Conservation (phyloP, 129 eudicot genomes). For the Arctium lappa region DNA sequence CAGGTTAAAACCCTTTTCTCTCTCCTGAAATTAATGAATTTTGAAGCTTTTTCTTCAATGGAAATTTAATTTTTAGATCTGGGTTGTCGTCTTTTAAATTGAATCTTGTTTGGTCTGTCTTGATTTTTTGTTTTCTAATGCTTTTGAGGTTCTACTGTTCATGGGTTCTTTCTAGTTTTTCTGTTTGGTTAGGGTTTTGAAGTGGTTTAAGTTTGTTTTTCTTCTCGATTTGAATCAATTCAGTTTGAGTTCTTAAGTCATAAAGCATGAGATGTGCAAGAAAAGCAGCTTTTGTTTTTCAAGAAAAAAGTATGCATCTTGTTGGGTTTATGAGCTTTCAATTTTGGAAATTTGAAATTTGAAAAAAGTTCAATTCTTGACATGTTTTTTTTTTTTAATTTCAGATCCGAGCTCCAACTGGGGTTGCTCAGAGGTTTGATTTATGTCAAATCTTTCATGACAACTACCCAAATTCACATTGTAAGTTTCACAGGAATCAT, state of each 20-base stretch:
- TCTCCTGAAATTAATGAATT: background rate
- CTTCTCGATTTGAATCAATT: background rate
- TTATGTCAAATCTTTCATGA: slow-evolving; percentile 7
- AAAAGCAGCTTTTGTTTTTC: slow-evolving; percentile 7
- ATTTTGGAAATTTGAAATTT: background rate
- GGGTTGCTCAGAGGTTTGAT: slow-evolving; percentile 16
- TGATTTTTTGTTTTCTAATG: background rate
- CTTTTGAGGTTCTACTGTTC: slow-evolving; percentile 2
- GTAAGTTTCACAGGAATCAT: background rate
- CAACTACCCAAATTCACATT: slow-evolving; percentile 6
- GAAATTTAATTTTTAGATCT: slow-evolving; percentile 29
- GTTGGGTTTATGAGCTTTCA: background rate
- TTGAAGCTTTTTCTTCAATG: slow-evolving; percentile 11
- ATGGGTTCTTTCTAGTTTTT: background rate
- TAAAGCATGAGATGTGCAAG: slow-evolving; percentile 8
- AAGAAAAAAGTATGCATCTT: slow-evolving; percentile 14
- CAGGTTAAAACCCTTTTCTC: slow-evolving; percentile 20
- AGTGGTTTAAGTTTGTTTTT: slow-evolving; percentile 11
- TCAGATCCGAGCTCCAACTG: slow-evolving; percentile 41
- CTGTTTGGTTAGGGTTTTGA: slow-evolving; percentile 31
- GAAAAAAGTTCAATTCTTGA: background rate
- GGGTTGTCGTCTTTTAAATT: slow-evolving; percentile 26
- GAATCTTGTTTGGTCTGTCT: slow-evolving; percentile 29
- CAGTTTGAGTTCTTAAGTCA: background rate
- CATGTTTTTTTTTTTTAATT: background rate